phyloP scores from a whole-genome alignment of 2,329 filamentous ascomycete genomes.

The Aspergillus piperis region DNA sequence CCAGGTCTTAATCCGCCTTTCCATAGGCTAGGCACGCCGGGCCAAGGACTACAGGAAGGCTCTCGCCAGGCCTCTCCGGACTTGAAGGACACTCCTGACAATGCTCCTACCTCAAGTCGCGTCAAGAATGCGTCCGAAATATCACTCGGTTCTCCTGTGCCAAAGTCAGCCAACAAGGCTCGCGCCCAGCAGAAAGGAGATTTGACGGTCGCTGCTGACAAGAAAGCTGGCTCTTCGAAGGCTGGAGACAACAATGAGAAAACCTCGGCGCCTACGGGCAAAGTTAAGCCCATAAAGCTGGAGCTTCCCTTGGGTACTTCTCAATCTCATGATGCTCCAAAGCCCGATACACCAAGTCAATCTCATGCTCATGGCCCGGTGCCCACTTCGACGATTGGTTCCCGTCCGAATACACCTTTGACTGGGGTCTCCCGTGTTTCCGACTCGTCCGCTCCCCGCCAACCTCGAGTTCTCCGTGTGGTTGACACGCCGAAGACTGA shows the following conservation, averaged over 20 bases:
- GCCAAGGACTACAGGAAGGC: slow-evolving; percentile 27
- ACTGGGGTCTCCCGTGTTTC: slow-evolving; percentile 40
- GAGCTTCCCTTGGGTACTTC: slow-evolving; percentile 29
- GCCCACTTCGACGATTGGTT: slow-evolving; percentile 40
- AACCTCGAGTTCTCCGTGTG: slow-evolving; percentile 57
- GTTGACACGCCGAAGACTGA: slow-evolving; percentile 59
- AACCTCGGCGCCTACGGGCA: slow-evolving; percentile 17
- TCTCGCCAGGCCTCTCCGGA: slow-evolving; percentile 34
- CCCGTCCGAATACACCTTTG: slow-evolving; percentile 53
- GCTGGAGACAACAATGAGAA: slow-evolving; percentile 13
- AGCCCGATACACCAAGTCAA: slow-evolving; percentile 27
- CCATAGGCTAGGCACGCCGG: slow-evolving; percentile 33
- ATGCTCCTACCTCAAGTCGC: slow-evolving; percentile 24
- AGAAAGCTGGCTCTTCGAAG: slow-evolving; percentile 20
- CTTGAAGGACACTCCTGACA: slow-evolving; percentile 22
- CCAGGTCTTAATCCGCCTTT: slow-evolving; percentile 30
- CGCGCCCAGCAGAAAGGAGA: slow-evolving; percentile 28
- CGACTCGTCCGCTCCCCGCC: slow-evolving; percentile 41
- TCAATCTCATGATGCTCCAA: slow-evolving; percentile 25
- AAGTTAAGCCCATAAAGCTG: slow-evolving; percentile 38
- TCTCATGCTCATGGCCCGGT: slow-evolving; percentile 24
- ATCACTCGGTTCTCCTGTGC: slow-evolving; percentile 45
- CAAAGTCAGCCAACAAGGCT: slow-evolving; percentile 34
- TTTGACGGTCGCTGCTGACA: slow-evolving; percentile 16
- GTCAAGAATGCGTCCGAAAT: slow-evolving; percentile 39